Conservation (phyloP, 805 yeast genomes). For the Metschnikowia henanensis region DNA sequence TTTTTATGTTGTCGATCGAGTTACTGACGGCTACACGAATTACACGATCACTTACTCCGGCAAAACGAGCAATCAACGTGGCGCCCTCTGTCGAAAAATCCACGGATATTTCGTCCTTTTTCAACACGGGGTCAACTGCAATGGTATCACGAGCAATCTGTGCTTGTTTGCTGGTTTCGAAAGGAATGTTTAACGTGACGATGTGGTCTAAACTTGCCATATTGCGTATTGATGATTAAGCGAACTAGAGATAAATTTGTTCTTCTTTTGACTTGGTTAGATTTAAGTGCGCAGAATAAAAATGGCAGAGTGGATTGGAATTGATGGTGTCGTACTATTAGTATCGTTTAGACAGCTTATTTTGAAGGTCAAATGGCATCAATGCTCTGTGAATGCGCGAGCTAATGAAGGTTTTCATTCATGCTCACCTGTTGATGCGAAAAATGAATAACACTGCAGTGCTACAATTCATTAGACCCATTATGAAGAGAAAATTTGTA, state of each 20-base stretch:
- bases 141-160: constrained; percentile 59
- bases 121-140: constrained; percentile 79
- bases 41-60: constrained; percentile 68
- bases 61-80: constrained; percentile 47
- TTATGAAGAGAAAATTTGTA: no score
- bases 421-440: no score
- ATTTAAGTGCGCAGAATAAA: not conserved
- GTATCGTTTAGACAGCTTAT: no score
- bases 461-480: no score
- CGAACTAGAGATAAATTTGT: no score
- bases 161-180: constrained; percentile 59
- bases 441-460: no score
- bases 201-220: constrained; percentile 19
- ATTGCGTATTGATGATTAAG: not conserved
- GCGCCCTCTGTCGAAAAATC: constrained; percentile 37
- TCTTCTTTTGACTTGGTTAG: no score
- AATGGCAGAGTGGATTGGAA: no score
- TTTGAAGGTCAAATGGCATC: no score
- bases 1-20: constrained; percentile 71
- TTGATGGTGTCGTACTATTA: no score
- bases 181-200: constrained; percentile 57
- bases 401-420: no score
- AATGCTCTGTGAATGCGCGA: no score
- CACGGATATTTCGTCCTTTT: constrained; percentile 62
- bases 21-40: constrained; percentile 85